Percentiles rank a stretch among this genome's conserved stretches.
Conservation (phyloP, 129 eudicot species). For the Sambucus nigra region DNA sequence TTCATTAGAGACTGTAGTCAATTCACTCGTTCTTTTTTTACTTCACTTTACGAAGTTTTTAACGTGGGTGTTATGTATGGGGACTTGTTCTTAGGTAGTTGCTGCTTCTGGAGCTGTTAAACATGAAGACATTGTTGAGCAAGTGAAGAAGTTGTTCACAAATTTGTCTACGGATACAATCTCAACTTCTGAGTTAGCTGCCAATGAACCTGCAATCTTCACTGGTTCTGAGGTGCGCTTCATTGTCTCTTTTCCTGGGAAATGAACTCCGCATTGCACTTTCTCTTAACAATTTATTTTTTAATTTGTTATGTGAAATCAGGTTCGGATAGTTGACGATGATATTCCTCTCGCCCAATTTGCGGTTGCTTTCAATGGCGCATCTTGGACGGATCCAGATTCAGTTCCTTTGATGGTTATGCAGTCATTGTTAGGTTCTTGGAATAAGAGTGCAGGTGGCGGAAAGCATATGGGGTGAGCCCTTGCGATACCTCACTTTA, state of each 20-base stretch:
- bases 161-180: conserved; percentile 63
- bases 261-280: neutral
- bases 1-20: neutral
- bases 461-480: conserved; percentile 79
- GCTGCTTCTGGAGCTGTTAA: conserved; percentile 93
- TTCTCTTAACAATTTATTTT: neutral
- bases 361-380: conserved; percentile 77
- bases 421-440: conserved; percentile 69
- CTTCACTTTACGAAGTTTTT: neutral
- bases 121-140: conserved; percentile 86
- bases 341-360: conserved; percentile 67
- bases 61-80: conserved; percentile 3
- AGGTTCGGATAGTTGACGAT: conserved; percentile 73
- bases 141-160: conserved; percentile 59
- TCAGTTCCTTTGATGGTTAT: conserved; percentile 75
- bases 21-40: neutral
- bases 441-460: conserved; percentile 55
- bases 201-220: conserved; percentile 79
- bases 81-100: conserved; percentile 41
- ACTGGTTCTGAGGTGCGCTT: conserved; percentile 87
- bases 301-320: conserved; percentile 8
- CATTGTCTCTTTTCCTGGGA: neutral
- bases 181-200: conserved; percentile 63
- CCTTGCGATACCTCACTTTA: neutral
- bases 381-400: conserved; percentile 82